Base-by-base conservation (phyloP, 805 yeast species). In the Barnettozyma populi region DNA sequence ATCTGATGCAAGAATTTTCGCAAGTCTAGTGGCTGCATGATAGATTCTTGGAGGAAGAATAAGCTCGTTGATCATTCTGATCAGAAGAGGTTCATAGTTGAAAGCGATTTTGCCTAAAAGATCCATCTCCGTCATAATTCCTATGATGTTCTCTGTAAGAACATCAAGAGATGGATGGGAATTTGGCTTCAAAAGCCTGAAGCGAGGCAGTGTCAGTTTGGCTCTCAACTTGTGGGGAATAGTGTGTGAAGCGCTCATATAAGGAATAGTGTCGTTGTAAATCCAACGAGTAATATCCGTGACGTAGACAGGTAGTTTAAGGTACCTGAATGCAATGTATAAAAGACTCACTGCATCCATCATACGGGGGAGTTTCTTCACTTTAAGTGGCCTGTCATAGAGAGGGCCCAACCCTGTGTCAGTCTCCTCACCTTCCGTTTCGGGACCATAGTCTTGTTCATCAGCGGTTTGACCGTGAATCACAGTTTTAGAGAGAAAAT, bases 21-120 rank as follows among this genome's bases (percentile, higher is more conserved):
- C 49, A 3, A 64, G 43, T 6, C 60, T 61, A 20, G 59, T 55
- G 10, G 70, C 67, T 25, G 72, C 61, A 0, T 59, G 46, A 23
- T 74, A 73, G 2, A 82, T 55, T 36, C 75, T 76, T 3, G 81
- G 70, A 1, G 90, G 78, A 6, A 82, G 53, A 14, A 75, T 59
- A 38, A 75, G 53, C 38, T 75, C 75, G 4, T 70, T 61, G 4
- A 74, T 63, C 1, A 71, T 49, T 47, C 69, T 68, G 46, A 77
- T 65, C 4, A 79, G 40, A 7, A 75, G 53, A 3, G 78, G 75
- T 19, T 61, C 63, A 50, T 65, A 67, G 47, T 65, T 64, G 11
- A 61, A 50, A 8, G 4, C 51, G 46, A 52, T 16, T 1, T 18
- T 16, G 5, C 34, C 47, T 1, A 24, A 20, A 9, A 40, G 7